Evolutionary conservation across 345 rosid genomes (phyloP), one percentile per base, ranked within the genome.

Genomic region (Brassica cretica): DNA sequence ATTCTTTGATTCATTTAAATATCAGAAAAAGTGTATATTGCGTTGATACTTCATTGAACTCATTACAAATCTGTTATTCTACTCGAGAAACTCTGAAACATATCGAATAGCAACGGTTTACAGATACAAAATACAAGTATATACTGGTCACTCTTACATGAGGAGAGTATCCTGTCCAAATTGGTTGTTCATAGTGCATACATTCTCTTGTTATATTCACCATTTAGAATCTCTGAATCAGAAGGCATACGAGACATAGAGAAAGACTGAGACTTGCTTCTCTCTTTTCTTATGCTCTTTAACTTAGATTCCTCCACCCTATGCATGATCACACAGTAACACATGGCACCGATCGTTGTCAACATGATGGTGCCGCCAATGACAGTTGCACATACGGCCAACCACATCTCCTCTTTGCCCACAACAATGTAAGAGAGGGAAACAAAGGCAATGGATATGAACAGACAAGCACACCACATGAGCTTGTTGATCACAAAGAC

Each of bases 401-500:
- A 93, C 96, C 97, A 91, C 79, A 61, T 83, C 27, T 88, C 89
- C 7, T 85, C 72, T 76, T 87, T 78, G 14, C 99, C 99, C 69
- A 93, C 99, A 41, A 96, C 99, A 74, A 96, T 89, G 76, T 91
- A 96, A 4, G 93, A 84, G 64, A 96, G 90, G 32, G 99, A 89
- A 77, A 96, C 87, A 78, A 96, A 96, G 51, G 99, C 87, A n/a
- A 89, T 82, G 8, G 99, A 91, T 84, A 93, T 90, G 87, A 86
- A 93, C 74, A 96, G 85, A 84, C 99, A 96, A 14, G 99, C 99
- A 65, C 86, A 77, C 99, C 98, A 96, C 99, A 96, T 91, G 72
- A 96, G 95, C 82, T 96, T 96, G 89, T 96, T 96, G 66, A 96
- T 96, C 79, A 96, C 93, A 77, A 96, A 96, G 65, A 93, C 97